A percentile compares a stretch with the other conserved stretches of the same genome.
Conservation (phyloP, 116 monocot species). For the Cymodocea nodosa region DNA sequence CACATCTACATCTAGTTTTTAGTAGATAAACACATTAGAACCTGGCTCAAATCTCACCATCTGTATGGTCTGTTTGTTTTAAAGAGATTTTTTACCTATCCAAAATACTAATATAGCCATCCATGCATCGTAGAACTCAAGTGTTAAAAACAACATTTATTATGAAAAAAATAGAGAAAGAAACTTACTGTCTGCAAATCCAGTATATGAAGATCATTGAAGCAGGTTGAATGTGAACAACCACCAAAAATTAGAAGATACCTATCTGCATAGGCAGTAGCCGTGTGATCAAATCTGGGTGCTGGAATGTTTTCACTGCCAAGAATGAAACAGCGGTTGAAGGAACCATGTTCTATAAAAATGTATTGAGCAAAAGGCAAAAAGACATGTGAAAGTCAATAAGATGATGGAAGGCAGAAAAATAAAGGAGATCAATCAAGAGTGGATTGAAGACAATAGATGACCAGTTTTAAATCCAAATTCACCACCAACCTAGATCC, state of each 20-base stretch:
- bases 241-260: slow-evolving; percentile 92
- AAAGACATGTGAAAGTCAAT: too few relatives aligned
- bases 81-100: too few relatives aligned
- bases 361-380: too few relatives aligned
- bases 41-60: too few relatives aligned
- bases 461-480: too few relatives aligned
- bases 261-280: slow-evolving; percentile 48
- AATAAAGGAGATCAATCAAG: background rate
- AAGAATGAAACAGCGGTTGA: background rate
- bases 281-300: slow-evolving; percentile 77
- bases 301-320: slow-evolving; percentile 39
- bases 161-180: background rate
- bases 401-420: background rate
- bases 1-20: too few relatives aligned
- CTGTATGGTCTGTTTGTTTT: too few relatives aligned
- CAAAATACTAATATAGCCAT: too few relatives aligned
- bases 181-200: slow-evolving; percentile 67
- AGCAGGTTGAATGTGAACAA: slow-evolving; percentile 68
- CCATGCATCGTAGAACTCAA: background rate
- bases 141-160: background rate
- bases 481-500: too few relatives aligned
- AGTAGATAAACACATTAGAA: too few relatives aligned
- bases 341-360: background rate
- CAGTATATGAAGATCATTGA: slow-evolving; percentile 76
- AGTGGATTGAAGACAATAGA: too few relatives aligned